Conservation (phyloP, 345 rosid species). For the Salix purpurea region DNA sequence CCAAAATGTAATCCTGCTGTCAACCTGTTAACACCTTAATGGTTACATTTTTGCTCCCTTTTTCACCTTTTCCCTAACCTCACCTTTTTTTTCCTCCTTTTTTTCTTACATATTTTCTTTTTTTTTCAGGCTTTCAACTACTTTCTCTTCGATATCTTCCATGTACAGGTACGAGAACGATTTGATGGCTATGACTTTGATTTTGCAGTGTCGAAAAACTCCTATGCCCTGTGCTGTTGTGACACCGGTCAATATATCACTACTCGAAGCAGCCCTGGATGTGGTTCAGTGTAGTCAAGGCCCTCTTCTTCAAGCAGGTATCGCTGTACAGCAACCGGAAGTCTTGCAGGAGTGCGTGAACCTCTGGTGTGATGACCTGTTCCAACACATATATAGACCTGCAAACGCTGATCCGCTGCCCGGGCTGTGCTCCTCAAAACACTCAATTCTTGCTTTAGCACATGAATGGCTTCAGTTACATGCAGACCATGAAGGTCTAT, state of each 20-base stretch:
- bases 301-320: constrained; percentile 91
- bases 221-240: constrained; percentile 26
- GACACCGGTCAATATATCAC: constrained; percentile 51
- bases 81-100: not conserved
- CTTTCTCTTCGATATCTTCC: constrained; percentile 44
- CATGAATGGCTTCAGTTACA: constrained; percentile 78
- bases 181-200: constrained; percentile 20
- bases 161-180: constrained; percentile 59
- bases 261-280: constrained; percentile 91
- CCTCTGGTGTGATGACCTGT: constrained; percentile 97
- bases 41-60: constrained; percentile 37
- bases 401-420: constrained; percentile 78
- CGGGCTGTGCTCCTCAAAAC: constrained; percentile 65
- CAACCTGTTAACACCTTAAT: constrained; percentile 34
- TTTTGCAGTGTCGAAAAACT: constrained; percentile 39
- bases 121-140: constrained; percentile 30
- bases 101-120: not conserved
- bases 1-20: constrained; percentile 37
- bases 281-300: constrained; percentile 81
- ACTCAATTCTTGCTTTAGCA: constrained; percentile 77
- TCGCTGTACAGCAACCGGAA: constrained; percentile 83
- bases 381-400: constrained; percentile 86
- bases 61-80: constrained; percentile 17
- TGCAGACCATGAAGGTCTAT: constrained; percentile 97
- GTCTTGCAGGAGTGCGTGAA: constrained; percentile 82